Base-by-base conservation (phyloP, 257 asterid species). In the Nicotiana sylvestris region DNA sequence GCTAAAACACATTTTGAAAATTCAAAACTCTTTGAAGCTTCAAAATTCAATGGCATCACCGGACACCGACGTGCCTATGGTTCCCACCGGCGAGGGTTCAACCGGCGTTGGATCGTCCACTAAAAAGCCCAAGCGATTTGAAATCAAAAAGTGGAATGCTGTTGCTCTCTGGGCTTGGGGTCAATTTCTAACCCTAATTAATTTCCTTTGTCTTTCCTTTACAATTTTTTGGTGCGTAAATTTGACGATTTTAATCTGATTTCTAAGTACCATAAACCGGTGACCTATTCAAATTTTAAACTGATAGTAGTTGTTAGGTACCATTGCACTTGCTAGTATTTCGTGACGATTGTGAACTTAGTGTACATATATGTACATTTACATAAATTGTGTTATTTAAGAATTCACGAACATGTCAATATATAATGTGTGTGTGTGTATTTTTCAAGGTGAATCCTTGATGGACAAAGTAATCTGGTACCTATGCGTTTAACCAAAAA, bases 151-250 rank as follows among this genome's bases (percentile, higher is more conserved):
- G 89, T 93, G 98, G 98, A 95, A 95, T 84, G 97, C 97, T 25
- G 98, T 95, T 32, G 66, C 98, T 11, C 95, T 95, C 9, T 93
- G 98, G 98, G 97, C 98, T 80, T 95, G 98, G 98, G 98, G 98
- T 95, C 83, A 78, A 21, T 76, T 62, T 62, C 51, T 39, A 83
- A 68, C 81, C 84, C 69, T 86, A 84, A 66, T 43, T 67, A 49
- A 10, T 21, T 69, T 27, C 60, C 13, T 35, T 35, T 72, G 61
- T 46, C 16, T 3, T 21, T 39, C 3, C 2, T 72, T 37, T 2
- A 21, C 21, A 12, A 21, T 10, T 21, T 5, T 21, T 46, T 21
- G 2, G 5, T 46, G 17, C 1, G 78, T 72, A 21, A 7, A 46
- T 43, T 46, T 72, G 25, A 12, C 8, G 60, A 39, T 70, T 70